Base-by-base conservation (phyloP, 495 filamentous ascomycete species). In the Chaetomium cochliodes region DNA sequence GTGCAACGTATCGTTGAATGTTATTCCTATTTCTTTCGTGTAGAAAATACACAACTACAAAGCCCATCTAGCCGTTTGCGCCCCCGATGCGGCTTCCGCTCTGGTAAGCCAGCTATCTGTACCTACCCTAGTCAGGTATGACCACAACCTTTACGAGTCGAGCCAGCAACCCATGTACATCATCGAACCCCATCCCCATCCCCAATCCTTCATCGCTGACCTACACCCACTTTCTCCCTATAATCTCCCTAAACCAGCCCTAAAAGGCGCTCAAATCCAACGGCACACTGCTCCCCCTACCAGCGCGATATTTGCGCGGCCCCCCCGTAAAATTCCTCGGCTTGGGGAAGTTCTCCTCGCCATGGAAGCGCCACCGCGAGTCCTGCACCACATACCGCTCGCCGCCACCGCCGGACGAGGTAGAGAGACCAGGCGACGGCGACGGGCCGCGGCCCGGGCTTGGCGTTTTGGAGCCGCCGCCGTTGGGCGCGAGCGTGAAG, bases 251-350 rank as follows among this genome's bases (percentile, higher is more conserved):
- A 37, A 37, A 37, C 5, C 33, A 37, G 33, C 3, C 11, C 33
- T 49, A 79, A 61, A 81, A 68, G 13, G 73, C 74, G 64, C 80
- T 84, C 72, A 98, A 77, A 79, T 98, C 91, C 71, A 98, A 81
- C 47, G 94, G 94, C 47, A 98, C 92, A 79, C 90, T 96, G 77
- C 92, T 97, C 25, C 91, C 93, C 72, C 93, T 84, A 11, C 94
- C 94, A 28, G 93, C 94, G 47, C 93, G 82, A 77, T 98, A 98
- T 69, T 86, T 84, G 72, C 90, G 91, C 41, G 79, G 74, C 33
- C 81, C 86, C 3, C 90, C 90, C 9, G 79, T 74, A 71, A 94
- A 97, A 3, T 87, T 85, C 63, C 93, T 82, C 50, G 94, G 93
- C 70, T 90, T 93, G 2, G 94, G 92, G 22, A 98, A 80, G 66